These are phyloP conservation scores for Tricholoma hemisulphureum DNA, from an alignment of 768 basidiomycete species.

Conservation along the genomic window DNA sequence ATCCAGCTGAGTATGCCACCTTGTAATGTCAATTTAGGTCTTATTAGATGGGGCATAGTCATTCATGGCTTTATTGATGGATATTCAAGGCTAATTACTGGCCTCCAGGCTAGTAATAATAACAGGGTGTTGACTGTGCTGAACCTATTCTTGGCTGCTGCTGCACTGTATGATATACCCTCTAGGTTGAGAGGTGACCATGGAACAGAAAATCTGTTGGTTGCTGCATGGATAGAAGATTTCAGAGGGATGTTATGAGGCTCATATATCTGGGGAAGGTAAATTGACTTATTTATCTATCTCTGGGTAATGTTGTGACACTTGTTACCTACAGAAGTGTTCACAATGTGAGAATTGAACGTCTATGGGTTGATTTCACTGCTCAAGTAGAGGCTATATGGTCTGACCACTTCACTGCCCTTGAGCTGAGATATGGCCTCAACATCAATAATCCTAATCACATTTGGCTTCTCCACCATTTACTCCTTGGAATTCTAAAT, in stretches of 20 bases:
- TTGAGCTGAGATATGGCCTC: constrained; percentile 31
- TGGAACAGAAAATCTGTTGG: constrained; percentile 36
- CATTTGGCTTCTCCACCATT: constrained; percentile 37
- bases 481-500: constrained; percentile 34
- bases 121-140: constrained; percentile 39
- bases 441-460: constrained; percentile 25
- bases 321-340: constrained; percentile 25
- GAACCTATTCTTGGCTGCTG: constrained; percentile 25
- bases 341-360: constrained; percentile 38
- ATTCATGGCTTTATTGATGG: constrained; percentile 35
- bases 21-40: constrained; percentile 15
- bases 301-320: neutral
- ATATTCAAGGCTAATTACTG: constrained; percentile 21
- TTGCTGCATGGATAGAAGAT: constrained; percentile 30
- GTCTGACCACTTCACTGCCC: constrained; percentile 28
- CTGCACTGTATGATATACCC: constrained; percentile 27
- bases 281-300: neutral
- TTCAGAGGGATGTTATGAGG: constrained; percentile 15
- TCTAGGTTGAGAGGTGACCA: constrained; percentile 35
- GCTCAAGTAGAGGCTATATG: constrained; percentile 28
- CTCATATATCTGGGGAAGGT: constrained; percentile 39
- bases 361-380: constrained; percentile 36
- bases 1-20: neutral
- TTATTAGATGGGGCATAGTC: constrained; percentile 33
- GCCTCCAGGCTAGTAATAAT: constrained; percentile 34